These are phyloP conservation scores for Penicillium sclerotiorum DNA, from an alignment of 2,329 filamentous ascomycete genomes.

Conservation along the genomic window DNA sequence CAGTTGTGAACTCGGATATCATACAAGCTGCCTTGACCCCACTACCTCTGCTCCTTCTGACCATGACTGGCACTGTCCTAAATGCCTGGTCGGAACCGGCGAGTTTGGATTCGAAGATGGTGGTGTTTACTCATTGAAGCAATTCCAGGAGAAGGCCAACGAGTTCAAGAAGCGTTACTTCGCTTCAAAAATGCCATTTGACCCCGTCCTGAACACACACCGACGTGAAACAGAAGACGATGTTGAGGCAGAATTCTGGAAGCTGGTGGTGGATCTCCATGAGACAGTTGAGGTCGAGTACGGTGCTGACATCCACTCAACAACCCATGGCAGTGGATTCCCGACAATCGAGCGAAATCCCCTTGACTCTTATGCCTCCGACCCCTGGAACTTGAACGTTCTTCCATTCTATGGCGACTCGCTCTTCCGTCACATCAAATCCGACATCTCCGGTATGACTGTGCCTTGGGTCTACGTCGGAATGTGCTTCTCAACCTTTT, in stretches of 20 bases:
- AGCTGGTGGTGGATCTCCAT: conserved; percentile 87
- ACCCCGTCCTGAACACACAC: conserved; percentile 78
- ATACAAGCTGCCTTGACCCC: conserved; percentile 86
- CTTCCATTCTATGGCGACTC: conserved; percentile 89
- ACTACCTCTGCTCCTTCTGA: conserved; percentile 76
- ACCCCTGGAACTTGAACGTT: conserved; percentile 95
- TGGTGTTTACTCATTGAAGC: conserved; percentile 88
- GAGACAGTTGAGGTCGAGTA: conserved; percentile 98
- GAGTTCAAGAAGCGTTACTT: conserved; percentile 96
- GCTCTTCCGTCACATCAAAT: conserved; percentile 94
- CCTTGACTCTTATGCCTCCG: conserved; percentile 79
- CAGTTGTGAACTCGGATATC: conserved; percentile 86
- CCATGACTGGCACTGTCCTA: conserved; percentile 92
- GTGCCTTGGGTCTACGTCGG: conserved; percentile 99
- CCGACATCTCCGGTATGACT: conserved; percentile 98
- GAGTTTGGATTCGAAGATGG: conserved; percentile 98
- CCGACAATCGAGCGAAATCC: conserved; percentile 92
- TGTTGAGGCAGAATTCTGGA: conserved; percentile 95
- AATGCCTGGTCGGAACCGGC: conserved; percentile 92
- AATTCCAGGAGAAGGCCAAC: conserved; percentile 94
- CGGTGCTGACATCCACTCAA: conserved; percentile 96
- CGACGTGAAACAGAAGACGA: conserved; percentile 89
- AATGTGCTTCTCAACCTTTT: conserved; percentile 99
- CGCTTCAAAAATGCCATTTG: conserved; percentile 83
- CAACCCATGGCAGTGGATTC: conserved; percentile 95